Conservation (phyloP, 169 alveolate genomes). For the Fabrea salina region DNA sequence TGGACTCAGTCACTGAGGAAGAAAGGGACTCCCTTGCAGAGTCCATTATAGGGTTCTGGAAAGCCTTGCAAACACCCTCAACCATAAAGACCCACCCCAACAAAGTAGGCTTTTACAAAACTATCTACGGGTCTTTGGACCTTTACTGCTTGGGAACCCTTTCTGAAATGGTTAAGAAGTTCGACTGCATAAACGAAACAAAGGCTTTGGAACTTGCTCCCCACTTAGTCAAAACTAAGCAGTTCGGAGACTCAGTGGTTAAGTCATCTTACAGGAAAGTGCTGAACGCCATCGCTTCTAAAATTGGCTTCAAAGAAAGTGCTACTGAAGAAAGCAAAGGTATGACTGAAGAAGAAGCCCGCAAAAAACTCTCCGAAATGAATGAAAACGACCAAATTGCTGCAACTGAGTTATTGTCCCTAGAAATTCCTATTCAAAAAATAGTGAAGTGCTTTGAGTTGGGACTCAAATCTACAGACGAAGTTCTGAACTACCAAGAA, state of each 20-base stretch:
- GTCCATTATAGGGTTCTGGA: not conserved
- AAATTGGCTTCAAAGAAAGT: not conserved
- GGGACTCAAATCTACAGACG: slow-evolving; percentile 6
- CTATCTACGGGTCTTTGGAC: not conserved
- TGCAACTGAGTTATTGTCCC: slow-evolving; percentile 7
- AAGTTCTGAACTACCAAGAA: not conserved
- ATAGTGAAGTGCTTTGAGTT: slow-evolving; percentile 2
- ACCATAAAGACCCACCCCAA: not conserved
- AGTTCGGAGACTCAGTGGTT: no score
- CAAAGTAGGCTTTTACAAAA: not conserved
- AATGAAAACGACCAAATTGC: slow-evolving; percentile 19
- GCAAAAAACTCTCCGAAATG: not conserved
- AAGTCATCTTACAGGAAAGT: no score
- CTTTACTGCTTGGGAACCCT: no score
- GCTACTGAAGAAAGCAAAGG: not conserved
- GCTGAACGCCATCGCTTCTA: not conserved
- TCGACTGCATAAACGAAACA: not conserved
- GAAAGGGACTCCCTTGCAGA: not conserved
- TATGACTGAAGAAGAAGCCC: slow-evolving; percentile 31
- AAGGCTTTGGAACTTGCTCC: not conserved
- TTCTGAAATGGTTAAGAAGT: not conserved
- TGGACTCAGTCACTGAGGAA: not conserved
- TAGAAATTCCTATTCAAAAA: not conserved
- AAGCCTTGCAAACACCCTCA: not conserved
- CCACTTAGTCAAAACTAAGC: no score